These are phyloP conservation scores for Dissoconium aciculare DNA, from an alignment of 2,329 filamentous ascomycete species.

Conservation along the genomic window DNA sequence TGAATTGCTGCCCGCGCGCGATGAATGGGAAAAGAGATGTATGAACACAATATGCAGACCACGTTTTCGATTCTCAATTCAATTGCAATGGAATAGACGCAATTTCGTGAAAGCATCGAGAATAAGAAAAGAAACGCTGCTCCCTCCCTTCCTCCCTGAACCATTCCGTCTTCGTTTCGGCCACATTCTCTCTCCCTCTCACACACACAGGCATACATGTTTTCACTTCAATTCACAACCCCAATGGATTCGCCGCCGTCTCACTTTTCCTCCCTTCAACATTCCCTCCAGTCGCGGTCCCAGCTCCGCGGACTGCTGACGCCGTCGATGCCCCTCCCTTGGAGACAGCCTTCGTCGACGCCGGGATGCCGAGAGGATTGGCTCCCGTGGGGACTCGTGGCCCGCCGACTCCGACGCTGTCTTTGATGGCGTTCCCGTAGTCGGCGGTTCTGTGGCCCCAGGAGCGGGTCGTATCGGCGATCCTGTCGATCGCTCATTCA, in stretches of 20 bases:
- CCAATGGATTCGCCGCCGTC: constrained; percentile 27
- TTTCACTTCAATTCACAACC: constrained; percentile 22
- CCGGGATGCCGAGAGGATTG: constrained; percentile 33
- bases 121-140: no score
- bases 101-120: no score
- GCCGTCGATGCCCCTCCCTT: constrained; percentile 7
- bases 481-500: constrained; percentile 16
- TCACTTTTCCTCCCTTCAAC: no score
- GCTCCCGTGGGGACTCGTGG: constrained; percentile 29
- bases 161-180: no score
- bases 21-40: no score
- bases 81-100: no score
- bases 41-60: no score
- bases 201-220: no score
- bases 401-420: constrained; percentile 31
- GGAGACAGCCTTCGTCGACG: constrained; percentile 12
- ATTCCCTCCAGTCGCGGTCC: constrained; percentile 24
- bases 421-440: constrained; percentile 37
- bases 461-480: constrained; percentile 30
- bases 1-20: no score
- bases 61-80: no score
- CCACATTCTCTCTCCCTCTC: no score
- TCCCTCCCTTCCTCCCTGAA: no score
- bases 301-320: constrained; percentile 14
- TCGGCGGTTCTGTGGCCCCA: constrained; percentile 36